phyloP scores from a whole-genome alignment of 495 filamentous ascomycete species.

The Aspergillus sclerotiicarbonarius region DNA sequence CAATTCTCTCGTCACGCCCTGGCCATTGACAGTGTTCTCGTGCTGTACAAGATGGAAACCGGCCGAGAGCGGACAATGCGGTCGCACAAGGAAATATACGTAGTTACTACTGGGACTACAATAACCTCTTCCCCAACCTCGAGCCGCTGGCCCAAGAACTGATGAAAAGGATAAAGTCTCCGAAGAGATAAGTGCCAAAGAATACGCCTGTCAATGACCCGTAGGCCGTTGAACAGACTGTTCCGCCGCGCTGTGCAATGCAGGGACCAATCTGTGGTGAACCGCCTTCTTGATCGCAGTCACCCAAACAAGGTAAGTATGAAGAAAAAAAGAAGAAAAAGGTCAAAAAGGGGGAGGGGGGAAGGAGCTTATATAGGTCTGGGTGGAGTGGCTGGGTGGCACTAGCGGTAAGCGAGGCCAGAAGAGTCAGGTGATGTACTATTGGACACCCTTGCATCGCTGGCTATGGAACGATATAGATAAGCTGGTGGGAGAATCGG shows the following conservation, averaged over 20 bases:
- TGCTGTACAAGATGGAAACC: too few relatives aligned
- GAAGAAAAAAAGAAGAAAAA: conserved; percentile 56
- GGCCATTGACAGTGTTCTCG: too few relatives aligned
- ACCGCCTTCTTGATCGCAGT: conserved; percentile 61
- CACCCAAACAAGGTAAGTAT: conserved; percentile 74
- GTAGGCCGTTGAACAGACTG: conserved; percentile 65
- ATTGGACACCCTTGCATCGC: neutral
- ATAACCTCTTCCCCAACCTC: conserved; percentile 55
- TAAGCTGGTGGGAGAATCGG: neutral
- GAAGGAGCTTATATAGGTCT: conserved; percentile 26
- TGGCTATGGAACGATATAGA: neutral
- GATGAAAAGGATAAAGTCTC: conserved; percentile 56
- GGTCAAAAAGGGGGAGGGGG: conserved; percentile 20
- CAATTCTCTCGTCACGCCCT: too few relatives aligned
- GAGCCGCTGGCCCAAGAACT: conserved; percentile 41
- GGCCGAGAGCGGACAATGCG: too few relatives aligned
- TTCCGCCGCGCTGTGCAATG: conserved; percentile 76
- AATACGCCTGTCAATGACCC: conserved; percentile 71
- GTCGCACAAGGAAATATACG: too few relatives aligned
- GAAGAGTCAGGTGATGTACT: neutral
- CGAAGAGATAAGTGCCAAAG: conserved; percentile 59
- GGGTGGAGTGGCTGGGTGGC: conserved; percentile 2
- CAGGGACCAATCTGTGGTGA: conserved; percentile 62
- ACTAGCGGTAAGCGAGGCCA: conserved; percentile 37
- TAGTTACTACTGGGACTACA: too few relatives aligned